Conservation (phyloP, 805 yeast species). For the Candida krabiensis region DNA sequence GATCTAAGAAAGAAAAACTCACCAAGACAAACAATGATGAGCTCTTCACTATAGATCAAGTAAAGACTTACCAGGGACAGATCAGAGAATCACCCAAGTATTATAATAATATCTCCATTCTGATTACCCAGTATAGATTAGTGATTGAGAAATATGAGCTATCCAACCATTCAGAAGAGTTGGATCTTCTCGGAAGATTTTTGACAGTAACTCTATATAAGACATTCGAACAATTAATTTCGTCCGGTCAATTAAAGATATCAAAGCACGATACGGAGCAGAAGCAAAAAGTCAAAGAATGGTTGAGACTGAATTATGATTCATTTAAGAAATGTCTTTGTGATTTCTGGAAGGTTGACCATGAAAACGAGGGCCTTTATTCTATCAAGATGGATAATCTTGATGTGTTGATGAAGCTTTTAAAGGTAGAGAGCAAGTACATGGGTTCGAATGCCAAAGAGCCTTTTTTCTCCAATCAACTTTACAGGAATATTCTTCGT, state of each 20-base stretch:
- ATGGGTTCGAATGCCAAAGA: conserved; percentile 52
- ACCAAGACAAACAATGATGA: not conserved
- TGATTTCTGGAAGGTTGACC: conserved; percentile 38
- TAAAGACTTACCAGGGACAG: conserved; percentile 27
- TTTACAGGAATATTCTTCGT: conserved; percentile 43
- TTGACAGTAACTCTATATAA: conserved; percentile 42
- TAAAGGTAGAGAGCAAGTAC: conserved; percentile 54
- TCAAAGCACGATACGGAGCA: conserved; percentile 38
- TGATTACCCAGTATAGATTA: conserved; percentile 41
- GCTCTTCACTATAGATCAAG: conserved; percentile 21
- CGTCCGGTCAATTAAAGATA: conserved; percentile 39
- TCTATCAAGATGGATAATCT: conserved; percentile 52
- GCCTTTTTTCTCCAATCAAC: conserved; percentile 60
- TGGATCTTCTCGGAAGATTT: conserved; percentile 33
- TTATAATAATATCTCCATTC: conserved; percentile 53
- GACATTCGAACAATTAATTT: conserved; percentile 49
- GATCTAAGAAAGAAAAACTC: conserved; percentile 2
- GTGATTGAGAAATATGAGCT: conserved; percentile 19
- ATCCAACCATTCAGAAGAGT: conserved; percentile 23
- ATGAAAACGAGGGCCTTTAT: conserved; percentile 36
- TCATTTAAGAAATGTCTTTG: conserved; percentile 48
- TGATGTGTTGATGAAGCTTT: conserved; percentile 55
- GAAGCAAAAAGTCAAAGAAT: conserved; percentile 52
- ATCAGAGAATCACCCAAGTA: conserved; percentile 45
- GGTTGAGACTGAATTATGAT: conserved; percentile 63